Percentiles rank a stretch among this genome's conserved stretches.
Conservation (phyloP, 192 early-diverging fungal species). For the Backusella sp. region DNA sequence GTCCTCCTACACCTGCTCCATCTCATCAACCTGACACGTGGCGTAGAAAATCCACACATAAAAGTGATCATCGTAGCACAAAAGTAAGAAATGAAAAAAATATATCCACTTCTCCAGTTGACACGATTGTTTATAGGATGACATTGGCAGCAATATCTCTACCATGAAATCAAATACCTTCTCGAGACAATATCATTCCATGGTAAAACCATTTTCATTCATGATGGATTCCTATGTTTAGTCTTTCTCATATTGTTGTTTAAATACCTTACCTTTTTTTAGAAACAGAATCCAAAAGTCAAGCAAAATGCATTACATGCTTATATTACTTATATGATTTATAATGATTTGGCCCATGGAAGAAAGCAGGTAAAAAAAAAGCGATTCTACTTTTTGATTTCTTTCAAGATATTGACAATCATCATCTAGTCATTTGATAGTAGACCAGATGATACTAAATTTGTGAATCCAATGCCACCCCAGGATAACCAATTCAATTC, state of each 20-base stretch:
- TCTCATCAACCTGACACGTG: constrained; percentile 4
- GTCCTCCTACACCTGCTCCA: constrained; percentile 12
- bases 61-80: constrained; percentile 12
- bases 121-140: constrained; percentile 1
- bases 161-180: neutral
- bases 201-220: constrained; percentile 13
- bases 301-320: constrained; percentile 50
- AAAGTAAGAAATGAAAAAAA: neutral
- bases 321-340: constrained; percentile 53
- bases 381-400: neutral
- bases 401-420: neutral
- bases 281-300: constrained; percentile 49
- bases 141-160: neutral
- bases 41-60: neutral
- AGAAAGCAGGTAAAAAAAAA: constrained; percentile 9
- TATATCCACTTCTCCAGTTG: neutral
- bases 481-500: neutral
- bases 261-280: neutral
- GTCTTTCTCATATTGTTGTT: neutral
- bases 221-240: neutral
- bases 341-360: constrained; percentile 36
- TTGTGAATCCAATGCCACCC: neutral
- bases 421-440: constrained; percentile 2
- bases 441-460: neutral
- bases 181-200: constrained; percentile 20